Evolutionary conservation across 2,329 filamentous ascomycete species (phyloP).

Genomic region (Alternaria ventricosa): DNA sequence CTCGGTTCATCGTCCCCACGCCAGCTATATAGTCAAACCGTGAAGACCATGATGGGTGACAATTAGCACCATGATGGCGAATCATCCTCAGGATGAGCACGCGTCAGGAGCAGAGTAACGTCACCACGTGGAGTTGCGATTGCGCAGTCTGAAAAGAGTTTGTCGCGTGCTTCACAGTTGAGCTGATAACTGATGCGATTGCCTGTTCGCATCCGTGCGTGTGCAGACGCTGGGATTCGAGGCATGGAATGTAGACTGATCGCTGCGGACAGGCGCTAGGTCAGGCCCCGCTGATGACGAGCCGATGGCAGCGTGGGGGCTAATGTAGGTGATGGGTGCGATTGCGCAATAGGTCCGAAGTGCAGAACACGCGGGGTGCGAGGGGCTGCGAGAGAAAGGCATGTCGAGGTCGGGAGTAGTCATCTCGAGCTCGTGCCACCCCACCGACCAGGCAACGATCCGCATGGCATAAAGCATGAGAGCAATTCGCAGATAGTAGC

Average conservation of each 20-base stretch:
- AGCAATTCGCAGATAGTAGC: background rate
- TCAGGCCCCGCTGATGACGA: background rate
- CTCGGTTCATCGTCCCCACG: conserved; percentile 1
- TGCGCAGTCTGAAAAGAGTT: background rate
- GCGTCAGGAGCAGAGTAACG: background rate
- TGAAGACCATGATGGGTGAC: conserved; percentile 39
- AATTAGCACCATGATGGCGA: conserved; percentile 34
- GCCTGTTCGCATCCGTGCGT: background rate
- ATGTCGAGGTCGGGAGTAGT: background rate
- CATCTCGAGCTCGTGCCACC: background rate
- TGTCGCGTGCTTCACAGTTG: conserved; percentile 1
- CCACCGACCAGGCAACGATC: background rate
- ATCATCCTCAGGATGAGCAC: conserved; percentile 3
- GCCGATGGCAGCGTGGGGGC: background rate
- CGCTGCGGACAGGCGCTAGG: background rate
- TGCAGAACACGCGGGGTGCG: conserved; percentile 4
- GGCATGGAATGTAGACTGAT: conserved; percentile 2
- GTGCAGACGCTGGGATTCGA: background rate
- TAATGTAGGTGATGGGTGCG: conserved; percentile 1
- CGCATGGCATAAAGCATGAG: background rate
- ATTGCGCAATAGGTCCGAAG: conserved; percentile 14
- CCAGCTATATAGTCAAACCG: conserved; percentile 9
- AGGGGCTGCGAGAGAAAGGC: background rate
- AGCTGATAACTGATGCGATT: background rate
- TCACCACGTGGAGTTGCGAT: background rate